Base-by-base conservation (phyloP, 352 stramenopile species). In the Pythium coloratum region DNA sequence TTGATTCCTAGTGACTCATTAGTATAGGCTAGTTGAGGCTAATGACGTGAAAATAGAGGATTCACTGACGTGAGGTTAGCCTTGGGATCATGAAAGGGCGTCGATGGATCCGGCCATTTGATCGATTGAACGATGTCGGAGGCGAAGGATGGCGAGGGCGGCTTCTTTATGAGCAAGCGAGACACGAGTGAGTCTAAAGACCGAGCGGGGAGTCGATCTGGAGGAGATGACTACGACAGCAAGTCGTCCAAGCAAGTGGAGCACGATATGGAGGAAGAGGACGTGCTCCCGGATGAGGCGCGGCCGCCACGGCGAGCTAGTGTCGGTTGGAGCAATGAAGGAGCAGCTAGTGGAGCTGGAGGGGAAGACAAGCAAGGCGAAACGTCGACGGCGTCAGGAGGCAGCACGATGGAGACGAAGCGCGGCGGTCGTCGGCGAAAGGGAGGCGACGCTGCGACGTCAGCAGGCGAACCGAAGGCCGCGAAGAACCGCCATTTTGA, bases 401-500 rank as follows among this genome's bases (percentile, higher is more conserved):
- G 65, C 1, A 30, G 50, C 3, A 56, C 73, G 1, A 59, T 67
- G 2, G 81, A 90, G 49, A 70, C 73, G 0, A 92, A 92, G 55
- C 82, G 84, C 5, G 64, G 59, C n/a, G 67, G 80, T 36, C 71
- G 84, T 44, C 73, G 84, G 24, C 82, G 84, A 46, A 89, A 90
- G 59, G 84, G 81, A 7, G 76, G 78, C 1, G 81, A 89, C 2
- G 42, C 57, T 32, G 55, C 62, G 18, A 56, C 64, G 1, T 55
- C 73, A 18, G 69, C 49, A 8, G n/a, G 36, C 2, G 77, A 81
- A 30, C 76, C 75, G 61, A 84, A 86, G 58, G 63, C 55, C 3
- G 28, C 58, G 28, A 90, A 86, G 69, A 91, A 90, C 56, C 79
- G 80, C 12, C 82, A 92, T 59, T 92, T 92, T 42, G 84, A 91